Conservation (phyloP, 352 stramenopile genomes). For the Phytophthora hibernalis region DNA sequence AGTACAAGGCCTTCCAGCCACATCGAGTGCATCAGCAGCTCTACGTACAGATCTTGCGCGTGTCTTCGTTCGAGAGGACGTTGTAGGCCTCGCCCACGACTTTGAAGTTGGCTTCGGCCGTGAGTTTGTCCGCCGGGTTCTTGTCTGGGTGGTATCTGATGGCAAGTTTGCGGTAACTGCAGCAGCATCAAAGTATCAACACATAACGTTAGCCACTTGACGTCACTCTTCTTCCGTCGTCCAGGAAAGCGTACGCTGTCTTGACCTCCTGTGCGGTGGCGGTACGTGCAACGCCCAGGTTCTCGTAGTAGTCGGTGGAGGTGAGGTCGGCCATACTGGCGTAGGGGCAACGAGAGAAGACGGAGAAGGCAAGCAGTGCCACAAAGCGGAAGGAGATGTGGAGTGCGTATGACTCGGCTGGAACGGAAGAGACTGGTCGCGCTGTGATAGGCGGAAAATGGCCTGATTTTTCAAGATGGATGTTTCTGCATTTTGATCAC, state of each 20-base stretch:
- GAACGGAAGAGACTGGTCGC: slow-evolving; percentile 20
- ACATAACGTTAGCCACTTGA: not conserved
- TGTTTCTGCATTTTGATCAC: not conserved
- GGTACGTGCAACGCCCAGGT: slow-evolving; percentile 72
- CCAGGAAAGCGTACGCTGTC: slow-evolving; percentile 62
- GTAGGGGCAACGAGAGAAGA: not conserved
- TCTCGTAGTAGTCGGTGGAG: slow-evolving; percentile 89
- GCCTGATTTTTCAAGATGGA: slow-evolving; percentile 20
- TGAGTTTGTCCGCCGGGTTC: slow-evolving; percentile 85
- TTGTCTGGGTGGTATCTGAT: slow-evolving; percentile 96
- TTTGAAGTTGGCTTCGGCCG: slow-evolving; percentile 94
- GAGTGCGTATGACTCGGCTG: not conserved
- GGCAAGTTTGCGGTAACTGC: slow-evolving; percentile 91
- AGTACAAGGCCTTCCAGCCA: not conserved
- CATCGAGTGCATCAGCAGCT: not conserved
- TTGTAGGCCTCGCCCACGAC: slow-evolving; percentile 95
- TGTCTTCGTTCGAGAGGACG: slow-evolving; percentile 92
- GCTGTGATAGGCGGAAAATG: slow-evolving; percentile 25
- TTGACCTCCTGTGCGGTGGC: slow-evolving; percentile 87
- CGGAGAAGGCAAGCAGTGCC: slow-evolving; percentile 10
- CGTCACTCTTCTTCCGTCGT: not conserved
- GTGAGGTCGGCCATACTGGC: slow-evolving; percentile 54
- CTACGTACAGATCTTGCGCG: slow-evolving; percentile 85
- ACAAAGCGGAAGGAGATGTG: slow-evolving; percentile 14
- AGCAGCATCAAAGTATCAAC: slow-evolving; percentile 5